phyloP scores from a whole-genome alignment of 169 alveolate genomes.

The Plasmodium berghei region DNA sequence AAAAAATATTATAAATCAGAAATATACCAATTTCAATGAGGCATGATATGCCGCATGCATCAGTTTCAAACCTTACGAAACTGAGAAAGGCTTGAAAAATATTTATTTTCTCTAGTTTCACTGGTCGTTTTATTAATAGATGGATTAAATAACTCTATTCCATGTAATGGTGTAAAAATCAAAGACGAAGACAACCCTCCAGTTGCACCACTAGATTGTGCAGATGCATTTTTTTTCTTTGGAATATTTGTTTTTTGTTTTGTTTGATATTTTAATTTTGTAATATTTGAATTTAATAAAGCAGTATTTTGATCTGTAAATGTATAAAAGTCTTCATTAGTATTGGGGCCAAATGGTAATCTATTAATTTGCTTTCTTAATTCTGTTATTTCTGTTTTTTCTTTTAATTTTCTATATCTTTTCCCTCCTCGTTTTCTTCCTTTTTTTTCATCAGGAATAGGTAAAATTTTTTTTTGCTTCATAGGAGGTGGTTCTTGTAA shows the following conservation, averaged over 20 bases:
- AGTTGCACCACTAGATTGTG: conserved; percentile 70
- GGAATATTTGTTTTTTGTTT: conserved; percentile 53
- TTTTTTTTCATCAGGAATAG: conserved; percentile 90
- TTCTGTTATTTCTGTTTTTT: conserved; percentile 88
- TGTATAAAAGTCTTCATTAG: conserved; percentile 86
- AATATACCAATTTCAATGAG: too few relatives aligned
- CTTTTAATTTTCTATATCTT: conserved; percentile 88
- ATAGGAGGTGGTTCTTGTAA: conserved; percentile 72
- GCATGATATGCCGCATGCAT: too few relatives aligned
- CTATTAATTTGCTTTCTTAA: conserved; percentile 88
- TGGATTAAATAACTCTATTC: conserved; percentile 63
- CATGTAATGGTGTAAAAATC: conserved; percentile 88
- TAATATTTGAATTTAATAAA: conserved; percentile 50
- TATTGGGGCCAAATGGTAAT: conserved; percentile 89
- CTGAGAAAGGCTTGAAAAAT: conserved; percentile 55
- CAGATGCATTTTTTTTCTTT: conserved; percentile 19
- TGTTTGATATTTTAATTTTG: conserved; percentile 54
- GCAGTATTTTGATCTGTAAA: conserved; percentile 61
- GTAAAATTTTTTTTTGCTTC: conserved; percentile 88
- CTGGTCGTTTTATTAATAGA: conserved; percentile 7
- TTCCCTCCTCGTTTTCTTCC: conserved; percentile 90
- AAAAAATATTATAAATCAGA: too few relatives aligned
- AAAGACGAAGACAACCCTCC: conserved; percentile 87
- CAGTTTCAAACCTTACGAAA: conserved; percentile 45
- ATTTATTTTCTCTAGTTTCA: conserved; percentile 40